Conservation (phyloP, 2,329 filamentous ascomycete species). For the Arthrobotrys sphaeroides region DNA sequence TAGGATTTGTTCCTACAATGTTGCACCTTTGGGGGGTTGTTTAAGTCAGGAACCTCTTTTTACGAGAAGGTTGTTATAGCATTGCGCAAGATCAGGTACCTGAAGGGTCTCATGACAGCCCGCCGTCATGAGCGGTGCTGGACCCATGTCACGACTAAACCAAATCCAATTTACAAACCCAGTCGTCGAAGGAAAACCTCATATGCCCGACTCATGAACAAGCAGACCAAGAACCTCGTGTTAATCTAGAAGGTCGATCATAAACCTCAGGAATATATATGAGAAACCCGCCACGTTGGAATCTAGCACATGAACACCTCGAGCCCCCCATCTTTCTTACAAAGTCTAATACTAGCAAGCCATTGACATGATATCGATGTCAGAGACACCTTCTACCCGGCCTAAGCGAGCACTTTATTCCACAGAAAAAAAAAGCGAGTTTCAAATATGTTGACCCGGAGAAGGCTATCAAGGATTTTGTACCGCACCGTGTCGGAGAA, state of each 20-base stretch:
- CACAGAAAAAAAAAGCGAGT: conserved; percentile 48
- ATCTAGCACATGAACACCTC: conserved; percentile 11
- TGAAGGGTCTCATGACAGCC: conserved; percentile 22
- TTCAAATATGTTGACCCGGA: conserved; percentile 37
- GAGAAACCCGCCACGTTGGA: conserved; percentile 5
- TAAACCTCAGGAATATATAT: conserved; percentile 13
- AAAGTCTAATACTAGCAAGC: conserved; percentile 1
- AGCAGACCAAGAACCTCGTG: conserved; percentile 2
- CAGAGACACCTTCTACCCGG: conserved; percentile 32
- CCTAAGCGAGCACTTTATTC: conserved; percentile 52
- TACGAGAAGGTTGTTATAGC: conserved; percentile 8
- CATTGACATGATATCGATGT: conserved; percentile 19
- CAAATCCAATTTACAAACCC: conserved; percentile 30
- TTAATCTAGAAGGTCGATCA: conserved; percentile 21
- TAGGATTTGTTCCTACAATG: conserved; percentile 26
- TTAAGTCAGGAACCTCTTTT: conserved; percentile 7
- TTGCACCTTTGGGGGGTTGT: conserved; percentile 5
- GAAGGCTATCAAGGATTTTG: conserved; percentile 11
- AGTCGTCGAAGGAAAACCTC: conserved; percentile 18
- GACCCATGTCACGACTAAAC: conserved; percentile 38
- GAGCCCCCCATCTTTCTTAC: not conserved
- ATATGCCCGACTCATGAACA: not conserved
- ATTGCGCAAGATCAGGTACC: conserved; percentile 29
- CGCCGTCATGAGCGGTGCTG: conserved; percentile 46
- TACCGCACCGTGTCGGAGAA: conserved; percentile 50